phyloP scores from a whole-genome alignment of 1,284 basidiomycete species.

The Schizophyllum commune region DNA sequence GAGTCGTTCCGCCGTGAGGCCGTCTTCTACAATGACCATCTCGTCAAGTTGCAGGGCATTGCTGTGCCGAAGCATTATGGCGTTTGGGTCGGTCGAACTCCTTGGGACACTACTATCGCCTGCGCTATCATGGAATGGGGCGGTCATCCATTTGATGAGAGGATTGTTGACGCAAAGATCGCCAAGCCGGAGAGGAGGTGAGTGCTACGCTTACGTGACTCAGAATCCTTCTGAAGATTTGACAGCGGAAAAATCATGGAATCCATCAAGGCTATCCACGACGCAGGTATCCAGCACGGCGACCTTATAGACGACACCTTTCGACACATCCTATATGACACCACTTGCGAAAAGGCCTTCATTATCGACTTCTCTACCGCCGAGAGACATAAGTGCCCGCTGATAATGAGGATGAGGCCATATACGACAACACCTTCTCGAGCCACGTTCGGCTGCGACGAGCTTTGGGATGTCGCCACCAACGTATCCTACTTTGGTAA shows the following conservation, averaged over 20 bases:
- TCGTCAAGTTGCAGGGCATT: not conserved
- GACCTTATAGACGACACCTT: not conserved
- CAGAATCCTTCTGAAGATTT: not conserved
- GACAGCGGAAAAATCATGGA: not conserved
- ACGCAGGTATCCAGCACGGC: not conserved
- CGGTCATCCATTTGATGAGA: too few relatives aligned
- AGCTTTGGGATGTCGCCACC: not conserved
- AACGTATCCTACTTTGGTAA: not conserved
- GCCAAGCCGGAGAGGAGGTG: not conserved
- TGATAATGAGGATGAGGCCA: not conserved
- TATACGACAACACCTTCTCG: not conserved
- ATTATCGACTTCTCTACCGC: not conserved
- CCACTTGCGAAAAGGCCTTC: not conserved
- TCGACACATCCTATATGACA: not conserved
- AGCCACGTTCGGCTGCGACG: not conserved
- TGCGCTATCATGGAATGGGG: not conserved
- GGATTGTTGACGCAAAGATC: not conserved
- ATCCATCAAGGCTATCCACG: not conserved
- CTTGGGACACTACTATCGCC: not conserved
- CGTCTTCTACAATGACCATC: not conserved
- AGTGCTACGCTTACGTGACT: not conserved
- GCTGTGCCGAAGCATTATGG: not conserved
- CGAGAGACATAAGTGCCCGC: not conserved
- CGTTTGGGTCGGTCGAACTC: not conserved
- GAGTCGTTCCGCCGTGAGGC: not conserved